A percentile compares a stretch with the other conserved stretches of the same genome.
phyloP scores from a whole-genome alignment of 2,329 filamentous ascomycete genomes.

The Pyrenophora seminiperda region DNA sequence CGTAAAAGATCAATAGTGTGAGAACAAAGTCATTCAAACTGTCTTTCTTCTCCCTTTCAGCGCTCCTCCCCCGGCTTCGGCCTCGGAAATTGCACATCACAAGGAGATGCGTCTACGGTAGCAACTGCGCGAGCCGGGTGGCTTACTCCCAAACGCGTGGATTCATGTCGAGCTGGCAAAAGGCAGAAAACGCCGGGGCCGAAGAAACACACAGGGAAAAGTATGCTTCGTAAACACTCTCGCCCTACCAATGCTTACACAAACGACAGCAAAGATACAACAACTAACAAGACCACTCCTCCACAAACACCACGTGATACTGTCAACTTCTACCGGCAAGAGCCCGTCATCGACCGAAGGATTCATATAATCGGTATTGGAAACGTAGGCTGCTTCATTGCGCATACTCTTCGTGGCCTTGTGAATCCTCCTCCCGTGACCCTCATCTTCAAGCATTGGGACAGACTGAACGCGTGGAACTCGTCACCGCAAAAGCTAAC shows the following conservation, averaged over 20 bases:
- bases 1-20: slow-evolving; percentile 17
- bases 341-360: slow-evolving; percentile 35
- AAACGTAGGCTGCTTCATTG: slow-evolving; percentile 80
- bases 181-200: slow-evolving; percentile 21
- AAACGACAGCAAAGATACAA: slow-evolving; percentile 14
- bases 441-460: slow-evolving; percentile 70
- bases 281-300: slow-evolving; percentile 18
- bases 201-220: slow-evolving; percentile 19
- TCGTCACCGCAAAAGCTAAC: slow-evolving; percentile 51
- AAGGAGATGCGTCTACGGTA: slow-evolving; percentile 51
- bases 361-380: slow-evolving; percentile 77
- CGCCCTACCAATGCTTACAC: slow-evolving; percentile 16
- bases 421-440: slow-evolving; percentile 73
- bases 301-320: slow-evolving; percentile 11
- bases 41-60: slow-evolving; percentile 49
- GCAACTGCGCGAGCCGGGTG: slow-evolving; percentile 51
- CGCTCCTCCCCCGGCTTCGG: slow-evolving; percentile 52
- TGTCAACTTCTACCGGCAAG: slow-evolving; percentile 42
- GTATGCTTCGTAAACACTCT: slow-evolving; percentile 9
- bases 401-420: slow-evolving; percentile 69
- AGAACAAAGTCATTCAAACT: slow-evolving; percentile 44
- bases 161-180: slow-evolving; percentile 30
- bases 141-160: slow-evolving; percentile 41
- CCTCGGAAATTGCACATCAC: slow-evolving; percentile 51
- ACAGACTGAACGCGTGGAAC: slow-evolving; percentile 55